Conservation (phyloP, 495 filamentous ascomycete species). For the Podospora tetraspora region DNA sequence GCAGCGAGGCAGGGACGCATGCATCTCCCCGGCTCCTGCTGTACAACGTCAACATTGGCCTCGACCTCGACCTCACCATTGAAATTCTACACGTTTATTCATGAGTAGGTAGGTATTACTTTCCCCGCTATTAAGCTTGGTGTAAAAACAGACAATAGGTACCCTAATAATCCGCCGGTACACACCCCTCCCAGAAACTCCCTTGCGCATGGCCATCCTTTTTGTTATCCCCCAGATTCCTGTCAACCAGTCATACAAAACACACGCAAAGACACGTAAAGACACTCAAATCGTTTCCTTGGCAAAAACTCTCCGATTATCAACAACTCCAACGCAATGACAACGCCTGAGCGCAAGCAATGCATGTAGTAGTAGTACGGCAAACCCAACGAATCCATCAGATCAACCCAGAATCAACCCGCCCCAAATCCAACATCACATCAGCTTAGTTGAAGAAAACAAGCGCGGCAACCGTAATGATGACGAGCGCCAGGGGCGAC, state of each 20-base stretch:
- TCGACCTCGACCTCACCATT: no score
- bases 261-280: background rate
- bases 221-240: background rate
- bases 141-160: no score
- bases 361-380: background rate
- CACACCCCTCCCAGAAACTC: background rate
- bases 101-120: background rate
- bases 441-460: conserved; percentile 35
- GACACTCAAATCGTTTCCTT: background rate
- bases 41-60: background rate
- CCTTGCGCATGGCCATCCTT: background rate
- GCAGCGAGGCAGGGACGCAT: background rate
- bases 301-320: background rate
- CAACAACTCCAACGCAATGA: background rate
- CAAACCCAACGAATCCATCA: background rate
- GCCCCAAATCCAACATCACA: background rate
- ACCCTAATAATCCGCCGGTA: no score
- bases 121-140: background rate
- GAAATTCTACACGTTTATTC: no score
- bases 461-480: conserved; percentile 32
- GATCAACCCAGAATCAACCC: background rate
- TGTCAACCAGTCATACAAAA: background rate
- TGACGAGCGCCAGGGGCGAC: conserved; percentile 34
- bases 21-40: background rate
- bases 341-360: background rate